These are phyloP conservation scores for Cordyceps sp. DNA, from an alignment of 2,329 filamentous ascomycete genomes.

Conservation along the genomic window DNA sequence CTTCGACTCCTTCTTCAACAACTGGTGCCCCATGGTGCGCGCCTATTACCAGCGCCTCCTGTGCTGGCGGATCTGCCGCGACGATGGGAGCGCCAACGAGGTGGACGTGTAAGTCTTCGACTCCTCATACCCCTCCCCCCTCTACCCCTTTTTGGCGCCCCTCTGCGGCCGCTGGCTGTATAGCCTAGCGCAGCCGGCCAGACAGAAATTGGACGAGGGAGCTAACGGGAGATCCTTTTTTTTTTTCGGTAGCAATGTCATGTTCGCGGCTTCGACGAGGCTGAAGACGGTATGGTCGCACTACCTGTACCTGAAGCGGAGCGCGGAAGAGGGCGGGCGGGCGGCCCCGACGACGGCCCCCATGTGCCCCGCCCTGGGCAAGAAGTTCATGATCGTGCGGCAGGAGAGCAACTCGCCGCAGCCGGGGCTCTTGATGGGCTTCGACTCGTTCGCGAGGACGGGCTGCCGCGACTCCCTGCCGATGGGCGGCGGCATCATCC, in stretches of 20 bases:
- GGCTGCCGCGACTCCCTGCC: slow-evolving; percentile 8
- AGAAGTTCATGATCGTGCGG: slow-evolving; percentile 75
- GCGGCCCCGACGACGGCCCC: slow-evolving; percentile 58
- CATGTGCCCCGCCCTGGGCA: slow-evolving; percentile 71
- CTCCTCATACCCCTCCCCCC: too few relatives aligned
- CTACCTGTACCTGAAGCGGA: slow-evolving; percentile 58
- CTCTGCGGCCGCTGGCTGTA: too few relatives aligned
- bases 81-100: slow-evolving; percentile 47
- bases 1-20: slow-evolving; percentile 73
- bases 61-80: slow-evolving; percentile 76
- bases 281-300: slow-evolving; percentile 62
- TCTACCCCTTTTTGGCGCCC: background rate
- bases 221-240: background rate
- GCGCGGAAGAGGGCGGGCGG: slow-evolving; percentile 37
- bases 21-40: slow-evolving; percentile 92
- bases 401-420: slow-evolving; percentile 44
- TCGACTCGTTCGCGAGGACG: slow-evolving; percentile 26
- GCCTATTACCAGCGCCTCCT: slow-evolving; percentile 83
- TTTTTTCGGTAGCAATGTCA: slow-evolving; percentile 39
- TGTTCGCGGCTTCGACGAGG: slow-evolving; percentile 47
- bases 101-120: slow-evolving; percentile 56
- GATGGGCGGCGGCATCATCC: slow-evolving; percentile 9
- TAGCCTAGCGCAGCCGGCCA: too few relatives aligned
- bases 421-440: slow-evolving; percentile 29
- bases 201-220: background rate